Evolutionary conservation across 2,329 filamentous ascomycete species (phyloP), one percentile per base, ranked within the genome.

Genomic region (Penicillium sp.): DNA sequence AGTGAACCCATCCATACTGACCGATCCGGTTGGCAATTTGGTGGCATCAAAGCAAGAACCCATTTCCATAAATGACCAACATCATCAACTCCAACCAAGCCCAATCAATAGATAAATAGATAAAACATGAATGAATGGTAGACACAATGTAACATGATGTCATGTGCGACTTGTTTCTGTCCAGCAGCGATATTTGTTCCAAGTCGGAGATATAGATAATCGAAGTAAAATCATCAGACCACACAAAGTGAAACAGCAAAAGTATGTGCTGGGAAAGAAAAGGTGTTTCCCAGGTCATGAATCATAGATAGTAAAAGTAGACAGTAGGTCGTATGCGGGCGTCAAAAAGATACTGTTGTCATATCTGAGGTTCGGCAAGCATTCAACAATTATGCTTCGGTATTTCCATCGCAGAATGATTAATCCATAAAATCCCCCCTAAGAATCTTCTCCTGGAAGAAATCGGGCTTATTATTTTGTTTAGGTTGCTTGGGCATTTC

Each of bases 391-490:
- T 45, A 23, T 13, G 30, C 30, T 38, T 29, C 19, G 9, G 13
- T 7, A 26, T 21, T 26, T 26, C 26, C 11, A 44, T 57, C 6
- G 15, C 53, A 46, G 31, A 49, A 50, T 54, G 55, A 45, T 69
- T 84, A 97, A 74, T 97, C 93, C 93, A 98, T 97, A 73, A 99
- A 98, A 74, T 99, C 95, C 50, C 94, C 95, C 81, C 97, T 95
- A 69, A 99, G 85, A 71, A 99, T 98, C 69, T 96, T 88, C 84
- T 99, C 95, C 79, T 97, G 93, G 81, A 97, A 95, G 66, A 90
- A 90, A 81, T 99, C 95, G 31, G 94, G 93, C 83, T 94, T 96
- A 47, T 94, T 96, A 48, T 84, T 83, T 67, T 84, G 79, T 60
- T 80, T 80, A 5, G 79, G 80, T 66, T 83, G 78, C 61, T 78